A percentile compares a stretch with the other conserved stretches of the same genome.
These are phyloP conservation scores for Lipomyces anomalus DNA, from an alignment of 805 yeast species.

Conservation along the genomic window DNA sequence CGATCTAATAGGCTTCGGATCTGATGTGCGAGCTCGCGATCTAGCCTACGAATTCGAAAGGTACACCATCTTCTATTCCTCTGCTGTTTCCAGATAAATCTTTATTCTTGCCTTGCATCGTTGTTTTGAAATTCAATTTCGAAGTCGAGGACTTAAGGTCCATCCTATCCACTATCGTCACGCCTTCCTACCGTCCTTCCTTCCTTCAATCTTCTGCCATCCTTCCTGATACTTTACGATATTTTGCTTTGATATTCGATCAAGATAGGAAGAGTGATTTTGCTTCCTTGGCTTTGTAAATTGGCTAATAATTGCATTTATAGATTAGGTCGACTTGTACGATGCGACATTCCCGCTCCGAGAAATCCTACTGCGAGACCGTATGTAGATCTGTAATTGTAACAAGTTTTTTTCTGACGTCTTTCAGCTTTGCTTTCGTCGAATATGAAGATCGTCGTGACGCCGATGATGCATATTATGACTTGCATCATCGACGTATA, in stretches of 20 bases:
- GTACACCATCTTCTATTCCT: slow-evolving; percentile 17
- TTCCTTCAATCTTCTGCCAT: background rate
- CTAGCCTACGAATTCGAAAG: slow-evolving; percentile 32
- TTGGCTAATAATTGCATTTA: background rate
- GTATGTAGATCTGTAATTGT: slow-evolving; percentile 9
- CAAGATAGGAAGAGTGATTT: no score
- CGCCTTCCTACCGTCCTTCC: slow-evolving; percentile 4
- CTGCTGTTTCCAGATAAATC: background rate
- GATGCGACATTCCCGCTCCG: slow-evolving; percentile 33
- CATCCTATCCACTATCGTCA: background rate
- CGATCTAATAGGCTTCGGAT: slow-evolving; percentile 23
- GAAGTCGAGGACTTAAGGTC: no score
- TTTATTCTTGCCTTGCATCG: slow-evolving; percentile 1
- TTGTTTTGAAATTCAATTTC: no score
- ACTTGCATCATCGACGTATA: slow-evolving; percentile 29
- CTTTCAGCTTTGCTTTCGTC: slow-evolving; percentile 29
- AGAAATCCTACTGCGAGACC: slow-evolving; percentile 22
- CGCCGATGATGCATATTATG: slow-evolving; percentile 33
- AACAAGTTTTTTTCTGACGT: background rate
- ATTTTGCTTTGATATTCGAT: no score
- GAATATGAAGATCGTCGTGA: slow-evolving; percentile 31
- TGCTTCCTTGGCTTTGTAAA: no score
- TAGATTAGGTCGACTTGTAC: slow-evolving; percentile 29
- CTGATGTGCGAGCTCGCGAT: slow-evolving; percentile 30
- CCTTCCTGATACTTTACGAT: background rate